A percentile compares a stretch with the other conserved stretches of the same genome.
phyloP scores from a whole-genome alignment of 2,329 filamentous ascomycete species.

The Alternaria conjuncta region DNA sequence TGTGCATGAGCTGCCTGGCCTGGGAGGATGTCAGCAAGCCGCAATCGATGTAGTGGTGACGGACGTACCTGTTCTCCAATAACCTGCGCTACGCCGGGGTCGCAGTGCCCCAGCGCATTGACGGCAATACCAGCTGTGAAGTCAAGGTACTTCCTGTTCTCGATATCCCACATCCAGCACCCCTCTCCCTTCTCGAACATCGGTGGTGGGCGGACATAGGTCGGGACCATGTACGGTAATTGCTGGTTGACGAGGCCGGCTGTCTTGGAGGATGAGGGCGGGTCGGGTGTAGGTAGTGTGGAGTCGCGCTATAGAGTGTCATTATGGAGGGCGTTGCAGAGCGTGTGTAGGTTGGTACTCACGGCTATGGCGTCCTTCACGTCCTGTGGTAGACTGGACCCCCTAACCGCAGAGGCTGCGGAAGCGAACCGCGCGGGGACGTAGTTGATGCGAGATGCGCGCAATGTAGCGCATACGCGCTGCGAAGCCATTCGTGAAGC shows the following conservation, averaged over 20 bases:
- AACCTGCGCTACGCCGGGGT: conserved; percentile 76
- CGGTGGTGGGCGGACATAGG: conserved; percentile 87
- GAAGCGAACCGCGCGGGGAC: conserved; percentile 47
- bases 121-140: conserved; percentile 97
- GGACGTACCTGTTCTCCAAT: conserved; percentile 73
- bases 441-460: conserved; percentile 30
- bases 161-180: conserved; percentile 87
- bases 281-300: conserved; percentile 71
- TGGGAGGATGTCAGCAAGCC: conserved; percentile 32
- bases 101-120: conserved; percentile 89
- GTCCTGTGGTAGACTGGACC: conserved; percentile 50
- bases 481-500: conserved; percentile 40
- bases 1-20: conserved; percentile 78
- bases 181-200: conserved; percentile 90
- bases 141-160: conserved; percentile 89
- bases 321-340: conserved; percentile 4
- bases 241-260: conserved; percentile 76
- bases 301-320: conserved; percentile 37
- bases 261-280: conserved; percentile 74
- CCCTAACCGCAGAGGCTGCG: conserved; percentile 45
- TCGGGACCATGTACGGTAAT: conserved; percentile 90
- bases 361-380: conserved; percentile 53
- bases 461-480: conserved; percentile 34
- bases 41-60: neutral
- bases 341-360: conserved; percentile 1